Evolutionary conservation across 768 basidiomycete genomes (phyloP).

Genomic region (Serendipita vermifera): DNA sequence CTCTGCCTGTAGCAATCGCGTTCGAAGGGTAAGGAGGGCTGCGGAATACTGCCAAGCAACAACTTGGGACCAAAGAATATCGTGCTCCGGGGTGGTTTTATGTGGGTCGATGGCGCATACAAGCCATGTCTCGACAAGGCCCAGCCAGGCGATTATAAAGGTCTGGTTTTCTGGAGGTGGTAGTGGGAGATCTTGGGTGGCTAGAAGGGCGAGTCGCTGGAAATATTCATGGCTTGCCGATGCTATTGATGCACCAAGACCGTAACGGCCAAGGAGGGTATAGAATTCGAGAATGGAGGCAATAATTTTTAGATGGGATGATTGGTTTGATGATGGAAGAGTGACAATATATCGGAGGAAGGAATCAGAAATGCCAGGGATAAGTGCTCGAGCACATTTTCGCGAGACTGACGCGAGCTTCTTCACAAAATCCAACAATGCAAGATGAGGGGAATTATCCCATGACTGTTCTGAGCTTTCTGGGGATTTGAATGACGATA

Average conservation of each 20-base stretch:
- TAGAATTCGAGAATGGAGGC: constrained; percentile 51
- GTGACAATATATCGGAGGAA: constrained; percentile 59
- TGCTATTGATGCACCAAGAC: constrained; percentile 58
- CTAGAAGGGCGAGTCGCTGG: constrained; percentile 29
- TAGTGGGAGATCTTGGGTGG: constrained; percentile 28
- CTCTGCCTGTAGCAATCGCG: constrained; percentile 15
- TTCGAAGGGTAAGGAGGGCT: constrained; percentile 30
- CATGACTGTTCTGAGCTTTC: constrained; percentile 40
- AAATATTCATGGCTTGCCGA: constrained; percentile 50
- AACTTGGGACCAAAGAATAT: constrained; percentile 81
- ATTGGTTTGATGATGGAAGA: constrained; percentile 29
- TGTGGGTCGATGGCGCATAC: constrained; percentile 86
- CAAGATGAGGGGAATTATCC: constrained; percentile 43
- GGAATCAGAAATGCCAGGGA: constrained; percentile 41
- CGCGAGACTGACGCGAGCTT: constrained; percentile 44
- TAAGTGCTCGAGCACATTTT: constrained; percentile 44
- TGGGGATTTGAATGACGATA: constrained; percentile 39
- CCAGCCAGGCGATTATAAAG: constrained; percentile 41
- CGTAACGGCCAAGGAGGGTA: constrained; percentile 56
- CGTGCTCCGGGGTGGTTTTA: constrained; percentile 70
- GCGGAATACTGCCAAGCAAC: constrained; percentile 63
- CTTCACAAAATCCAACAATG: constrained; percentile 39
- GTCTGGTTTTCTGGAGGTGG: constrained; percentile 22
- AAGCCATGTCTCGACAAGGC: constrained; percentile 57
- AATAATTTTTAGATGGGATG: constrained; percentile 36